Base-by-base conservation (phyloP, 1,284 basidiomycete species). In the Ceratobasidium sp. region DNA sequence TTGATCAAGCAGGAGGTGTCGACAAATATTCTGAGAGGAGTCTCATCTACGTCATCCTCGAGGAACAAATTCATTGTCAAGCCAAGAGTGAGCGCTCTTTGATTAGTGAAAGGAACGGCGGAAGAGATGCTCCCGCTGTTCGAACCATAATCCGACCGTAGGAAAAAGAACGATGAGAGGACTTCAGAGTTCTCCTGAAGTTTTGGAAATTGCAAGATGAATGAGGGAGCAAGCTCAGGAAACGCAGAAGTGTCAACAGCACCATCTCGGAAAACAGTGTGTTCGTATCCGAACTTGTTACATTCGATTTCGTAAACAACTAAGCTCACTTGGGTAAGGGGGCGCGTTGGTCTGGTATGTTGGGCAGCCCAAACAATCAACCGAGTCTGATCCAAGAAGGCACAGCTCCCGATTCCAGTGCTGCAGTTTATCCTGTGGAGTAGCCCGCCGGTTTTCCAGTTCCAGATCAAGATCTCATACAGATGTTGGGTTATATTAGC, bases 391-490 rank as follows among this genome's bases (percentile, higher is more conserved):
- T 61, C 59, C 12, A 61, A 26, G 23, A 65, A 65, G 46, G 4
- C 36, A 53, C 52, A 65, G 48, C 28, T 28, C 46, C 62, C 16
- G 23, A 52, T 26, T 1, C 46, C 30, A 30, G 18, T 30, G 3
- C n/a, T 3, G 30, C 21, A 45, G 9, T 14, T 39, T 5, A 65
- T 52, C 9, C 48, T 30, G 26, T 53, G 21, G 16, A 65, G 46
- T 16, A 65, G 23, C 12, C 5, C 12, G 16, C 62, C 62, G 39
- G 48, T 18, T 23, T 14, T 53, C 62, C 62, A 65, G 36, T 65
- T 30, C 62, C 62, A 65, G 26, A 53, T 39, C 36, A 65, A 52
- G 12, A 65, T 36, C 12, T 53, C 62, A 39, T 36, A 52, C 18
- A 1, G 5, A 8, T 18, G 14, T n/a, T 5, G 2, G n/a, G 2